Base-by-base conservation (phyloP, 75 land plant genomes). In the Adiantum capillusveneris region DNA sequence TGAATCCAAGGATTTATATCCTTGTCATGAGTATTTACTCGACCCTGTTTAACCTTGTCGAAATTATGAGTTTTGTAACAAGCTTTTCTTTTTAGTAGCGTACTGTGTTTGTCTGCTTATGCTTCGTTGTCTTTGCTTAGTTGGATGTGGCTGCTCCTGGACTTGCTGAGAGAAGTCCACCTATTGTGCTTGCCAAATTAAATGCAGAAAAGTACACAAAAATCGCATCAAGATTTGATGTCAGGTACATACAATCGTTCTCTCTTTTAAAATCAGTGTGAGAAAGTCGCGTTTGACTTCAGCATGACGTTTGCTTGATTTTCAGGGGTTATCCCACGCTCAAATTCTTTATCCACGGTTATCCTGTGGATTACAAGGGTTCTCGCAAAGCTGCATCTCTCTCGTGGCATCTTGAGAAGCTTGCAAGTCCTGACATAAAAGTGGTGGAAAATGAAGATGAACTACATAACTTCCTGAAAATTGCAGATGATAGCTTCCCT, bases 321-420 rank as follows among this genome's bases (percentile, higher is more conserved):
- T 34, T 42, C 58, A 91, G 97, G 77, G 88, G 63, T 22, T 91
- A 50, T 74, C 97, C 97, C 17, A 87, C 88, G 14, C 64, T 91
- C 65, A 87, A 82, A 80, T 26, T 90, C 29, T 90, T 87, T 59
- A 79, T 81, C 52, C 75, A 87, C 71, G 97, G 97, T 14, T 67
- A 77, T 42, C 86, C 87, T 1, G 61, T 75, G 41, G 93, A 91
- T 0, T 91, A 91, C 69, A 44, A 60, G 44, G 97, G 97, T 42
- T 85, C 97, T 68, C 76, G 87, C 36, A 72, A 82, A 57, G 75
- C 93, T 39, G 85, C 79, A 0, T 59, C 60, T 34, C 79, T 91
- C 59, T 68, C 79, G 31, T 70, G 67, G 0, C 70, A 60, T 62
- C 48, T 84, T 64, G 75, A 75, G 44, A 88, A 84, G 50, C 75